phyloP scores from a whole-genome alignment of 169 alveolate species.

The Cryptosporidium sp. region DNA sequence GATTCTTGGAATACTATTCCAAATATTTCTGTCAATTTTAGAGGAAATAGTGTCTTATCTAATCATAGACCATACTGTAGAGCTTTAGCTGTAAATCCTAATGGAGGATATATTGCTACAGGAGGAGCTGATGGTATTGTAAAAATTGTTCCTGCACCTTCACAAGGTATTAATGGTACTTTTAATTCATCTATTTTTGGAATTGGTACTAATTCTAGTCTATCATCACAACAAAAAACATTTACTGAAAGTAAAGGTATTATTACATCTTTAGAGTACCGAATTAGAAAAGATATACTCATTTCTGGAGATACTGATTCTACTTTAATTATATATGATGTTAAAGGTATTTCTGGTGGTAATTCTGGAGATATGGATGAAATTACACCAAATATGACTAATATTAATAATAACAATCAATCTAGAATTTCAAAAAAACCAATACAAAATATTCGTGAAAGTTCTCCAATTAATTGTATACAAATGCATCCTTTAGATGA shows the following conservation, averaged over 20 bases:
- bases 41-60: slow-evolving; percentile 51
- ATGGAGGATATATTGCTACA: slow-evolving; percentile 55
- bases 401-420: background rate
- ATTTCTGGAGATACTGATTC: slow-evolving; percentile 72
- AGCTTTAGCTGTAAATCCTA: slow-evolving; percentile 59
- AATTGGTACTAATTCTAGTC: slow-evolving; percentile 6
- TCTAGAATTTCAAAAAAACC: slow-evolving; percentile 36
- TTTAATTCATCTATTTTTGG: slow-evolving; percentile 17
- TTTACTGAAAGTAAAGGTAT: slow-evolving; percentile 73
- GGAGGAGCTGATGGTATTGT: slow-evolving; percentile 77
- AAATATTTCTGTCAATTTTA: slow-evolving; percentile 40
- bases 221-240: slow-evolving; percentile 70
- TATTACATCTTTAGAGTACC: slow-evolving; percentile 50
- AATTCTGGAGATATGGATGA: slow-evolving; percentile 30
- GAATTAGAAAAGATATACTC: slow-evolving; percentile 36
- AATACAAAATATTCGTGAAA: slow-evolving; percentile 39
- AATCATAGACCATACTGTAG: slow-evolving; percentile 75
- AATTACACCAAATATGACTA: background rate
- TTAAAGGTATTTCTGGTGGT: slow-evolving; percentile 49
- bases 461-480: slow-evolving; percentile 64
- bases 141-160: slow-evolving; percentile 65
- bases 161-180: slow-evolving; percentile 16
- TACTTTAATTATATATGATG: slow-evolving; percentile 47
- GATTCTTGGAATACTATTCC: slow-evolving; percentile 52
- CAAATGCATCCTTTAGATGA: slow-evolving; percentile 66